Evolutionary conservation across 2,329 filamentous ascomycete species (phyloP), one percentile per base, ranked within the genome.

Genomic region (Pseudogymnoascus verrucosus): DNA sequence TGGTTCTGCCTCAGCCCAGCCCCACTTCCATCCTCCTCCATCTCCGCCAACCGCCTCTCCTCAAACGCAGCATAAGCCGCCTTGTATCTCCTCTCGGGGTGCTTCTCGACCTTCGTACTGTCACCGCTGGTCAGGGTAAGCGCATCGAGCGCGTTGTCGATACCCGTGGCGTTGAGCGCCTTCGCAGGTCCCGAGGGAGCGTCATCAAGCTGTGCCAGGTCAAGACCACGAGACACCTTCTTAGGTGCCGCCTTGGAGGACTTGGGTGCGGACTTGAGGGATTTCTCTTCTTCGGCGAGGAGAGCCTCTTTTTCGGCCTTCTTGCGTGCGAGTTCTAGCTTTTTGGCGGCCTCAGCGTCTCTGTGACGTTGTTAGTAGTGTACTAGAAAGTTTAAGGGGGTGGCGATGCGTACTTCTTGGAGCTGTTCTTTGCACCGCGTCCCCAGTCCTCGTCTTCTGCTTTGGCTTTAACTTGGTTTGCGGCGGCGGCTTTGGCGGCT

Each of bases 101-200:
- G 93, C 62, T 87, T 83, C 74, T 99, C 95, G 65, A 99, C 76
- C 79, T 95, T 91, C 65, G 83, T 77, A 61, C 83, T 80, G n/a
- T 79, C 75, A 42, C 79, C 76, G 26, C 76, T 77, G 14, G 82
- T 81, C 62, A 97, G 76, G 2, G 85, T 86, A 28, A 98, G 84
- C 2, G 92, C 92, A 71, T 97, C 93, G 60, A 98, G 84, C 0
- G 92, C 92, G 71, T 97, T 93, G 75, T 98, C 93, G 75, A 99
- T 96, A 71, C 92, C 92, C 0, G 89, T 83, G 3, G 92, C 93
- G 74, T 89, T 93, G 71, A 97, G 82, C 0, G 89, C 77, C 0
- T 80, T 69, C 12, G 79, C 77, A 67, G 80, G 81, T 65, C 69
- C 70, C 62, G 72, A 65, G 62, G 65, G 61, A 62, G 68, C 64